Base-by-base conservation (phyloP, 2,329 filamentous ascomycete species). In the Colletotrichum sp. region DNA sequence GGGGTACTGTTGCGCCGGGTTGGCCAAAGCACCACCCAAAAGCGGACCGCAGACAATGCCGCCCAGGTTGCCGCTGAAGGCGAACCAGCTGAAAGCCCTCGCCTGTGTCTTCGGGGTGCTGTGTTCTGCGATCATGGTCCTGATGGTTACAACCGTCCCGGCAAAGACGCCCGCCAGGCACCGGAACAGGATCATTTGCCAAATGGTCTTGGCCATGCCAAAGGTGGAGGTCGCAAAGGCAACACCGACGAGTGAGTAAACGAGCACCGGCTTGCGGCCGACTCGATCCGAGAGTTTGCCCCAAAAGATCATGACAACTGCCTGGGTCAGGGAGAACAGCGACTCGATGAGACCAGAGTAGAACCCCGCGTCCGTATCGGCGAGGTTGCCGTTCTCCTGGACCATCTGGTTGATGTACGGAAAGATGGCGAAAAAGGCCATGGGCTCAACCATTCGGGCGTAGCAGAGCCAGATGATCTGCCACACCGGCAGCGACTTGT, bases 361-460 rank as follows among this genome's bases (percentile, higher is more conserved):
- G 85, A 96, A 96, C 3, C 95, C 95, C 5, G 95, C 91, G 82
- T 95, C 93, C n/a, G 89, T 85, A 60, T 91, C 86, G 2, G 88
- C 82, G 3, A 96, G 84, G 13, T 87, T 80, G 12, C 94, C 94
- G 74, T 92, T 93, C 72, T 90, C 87, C 82, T 91, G 87, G 48
- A 95, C 92, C 94, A 96, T 96, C 81, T 93, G 87, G 80, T 93
- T 95, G 83, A 97, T 90, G 84, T 94, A 96, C 1, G 94, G 94
- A 80, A 96, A 94, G 82, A 96, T 95, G 82, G 89, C 92, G 86
- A 96, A 96, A 86, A 95, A 96, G n/a, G 94, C 93, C 55, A 96
- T 89, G 1, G 95, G 94, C 80, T 96, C 95, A 60, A 95, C 87
- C 30, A 94, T 81, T 8, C 94, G 91, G 3, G 93, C 92, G 81